phyloP scores from a whole-genome alignment of 192 early-diverging fungal species.

The Linnemannia elongata region DNA sequence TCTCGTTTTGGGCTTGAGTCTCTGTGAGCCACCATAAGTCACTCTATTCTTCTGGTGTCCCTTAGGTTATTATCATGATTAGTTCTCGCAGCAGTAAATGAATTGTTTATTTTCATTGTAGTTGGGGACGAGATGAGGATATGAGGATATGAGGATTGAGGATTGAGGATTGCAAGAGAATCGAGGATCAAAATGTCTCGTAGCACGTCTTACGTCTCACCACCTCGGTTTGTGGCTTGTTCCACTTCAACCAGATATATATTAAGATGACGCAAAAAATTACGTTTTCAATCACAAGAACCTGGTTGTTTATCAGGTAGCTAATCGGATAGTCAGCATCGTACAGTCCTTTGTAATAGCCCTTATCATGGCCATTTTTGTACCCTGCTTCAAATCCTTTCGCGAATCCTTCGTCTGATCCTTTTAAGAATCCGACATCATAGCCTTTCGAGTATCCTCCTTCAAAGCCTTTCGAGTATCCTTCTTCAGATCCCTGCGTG shows the following conservation, averaged over 20 bases:
- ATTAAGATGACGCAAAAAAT: not conserved
- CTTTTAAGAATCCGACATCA: not conserved
- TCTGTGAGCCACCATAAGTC: no score
- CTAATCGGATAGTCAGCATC: slow-evolving; percentile 28
- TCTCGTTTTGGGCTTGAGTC: no score
- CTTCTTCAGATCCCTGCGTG: slow-evolving; percentile 14
- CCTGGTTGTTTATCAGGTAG: slow-evolving; percentile 31
- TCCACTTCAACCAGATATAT: slow-evolving; percentile 10
- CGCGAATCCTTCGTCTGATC: not conserved
- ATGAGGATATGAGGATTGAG: slow-evolving; percentile 2
- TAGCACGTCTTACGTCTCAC: slow-evolving; percentile 6
- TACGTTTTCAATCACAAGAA: slow-evolving; percentile 21
- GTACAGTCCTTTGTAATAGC: slow-evolving; percentile 25
- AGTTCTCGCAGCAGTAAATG: not conserved
- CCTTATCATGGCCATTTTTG: slow-evolving; percentile 28
- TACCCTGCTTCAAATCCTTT: slow-evolving; percentile 21
- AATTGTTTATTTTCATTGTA: slow-evolving; percentile 17
- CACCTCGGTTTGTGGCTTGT: not conserved
- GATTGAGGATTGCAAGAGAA: not conserved
- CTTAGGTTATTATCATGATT: slow-evolving; percentile 5
- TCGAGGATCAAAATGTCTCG: not conserved
- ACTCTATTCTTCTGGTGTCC: not conserved
- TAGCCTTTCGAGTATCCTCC: not conserved
- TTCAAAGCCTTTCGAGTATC: slow-evolving; percentile 22
- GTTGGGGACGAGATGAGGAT: slow-evolving; percentile 8